Evolutionary conservation across 129 eudicot genomes (phyloP), one percentile per base, ranked within the genome.

Genomic region (Flaveria brownii): DNA sequence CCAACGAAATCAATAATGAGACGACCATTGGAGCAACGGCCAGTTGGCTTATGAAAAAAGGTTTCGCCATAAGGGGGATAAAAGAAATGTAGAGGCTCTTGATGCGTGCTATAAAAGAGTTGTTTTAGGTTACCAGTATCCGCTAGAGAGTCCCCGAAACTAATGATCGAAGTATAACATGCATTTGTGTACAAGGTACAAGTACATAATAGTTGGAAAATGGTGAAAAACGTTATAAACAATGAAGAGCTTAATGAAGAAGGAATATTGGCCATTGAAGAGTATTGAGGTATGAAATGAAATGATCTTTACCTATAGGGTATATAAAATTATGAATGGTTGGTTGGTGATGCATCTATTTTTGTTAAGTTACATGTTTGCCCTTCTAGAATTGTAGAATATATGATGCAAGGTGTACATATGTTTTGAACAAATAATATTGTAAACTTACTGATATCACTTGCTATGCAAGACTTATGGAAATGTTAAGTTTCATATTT

Each of bases 131-230:
- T 80, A 45, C 84, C 74, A 0, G 84, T 80, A 30, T 80, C 79
- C 0, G 84, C 79, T 2, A 80, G 17, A 2, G 80, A 73, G 75
- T 80, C 84, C 1, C 84, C 84, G 0, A 80, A 80, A 73, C 93
- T 86, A 13, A 88, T 56, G 46, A 88, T 84, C 12, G 90, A 81
- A 5, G 88, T 46, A 70, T 65, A 88, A 57, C 83, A 87, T 77
- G 71, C 82, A 17, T 65, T 64, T 18, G 78, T 43, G 41, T 28
- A 55, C 17, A 57, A 20, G 12, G 13, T 54, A 16, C 3, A 77
- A 36, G 60, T 25, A 8, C 25, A 72, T 23, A 77, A 59, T 36
- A 72, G 14, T 23, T 47, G 42, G 9, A 71, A 79, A 63, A 50
- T 22, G 20, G 50, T n/a, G 59, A 71, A 15, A 43, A 65, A 22